A percentile compares a stretch with the other conserved stretches of the same genome.
Evolutionary conservation across 768 basidiomycete genomes (phyloP).

Genomic region (Tulasnella sp.): DNA sequence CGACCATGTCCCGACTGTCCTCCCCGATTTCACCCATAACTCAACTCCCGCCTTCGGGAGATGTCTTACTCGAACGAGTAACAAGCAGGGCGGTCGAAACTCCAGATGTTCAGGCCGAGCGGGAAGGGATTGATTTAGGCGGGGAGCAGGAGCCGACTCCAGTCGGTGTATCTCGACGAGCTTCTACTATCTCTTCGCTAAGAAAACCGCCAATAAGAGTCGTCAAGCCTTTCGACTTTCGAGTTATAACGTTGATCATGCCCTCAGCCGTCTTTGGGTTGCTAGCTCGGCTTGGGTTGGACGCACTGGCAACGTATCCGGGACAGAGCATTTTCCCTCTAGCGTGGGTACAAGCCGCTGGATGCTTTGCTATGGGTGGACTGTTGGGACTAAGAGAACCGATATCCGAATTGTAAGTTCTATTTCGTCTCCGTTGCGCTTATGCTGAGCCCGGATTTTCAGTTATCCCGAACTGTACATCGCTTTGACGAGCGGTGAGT

Average conservation of each 20-base stretch:
- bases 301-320: slow-evolving; percentile 61
- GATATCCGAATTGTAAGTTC: slow-evolving; percentile 60
- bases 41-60: background rate
- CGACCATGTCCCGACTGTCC: background rate
- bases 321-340: slow-evolving; percentile 70
- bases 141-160: background rate
- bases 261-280: slow-evolving; percentile 79
- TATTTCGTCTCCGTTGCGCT: background rate
- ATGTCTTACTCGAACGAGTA: background rate
- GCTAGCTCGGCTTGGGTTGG: slow-evolving; percentile 67
- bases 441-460: background rate
- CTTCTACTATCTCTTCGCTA: background rate
- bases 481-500: slow-evolving; percentile 70
- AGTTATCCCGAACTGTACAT: slow-evolving; percentile 87
- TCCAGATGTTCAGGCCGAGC: background rate
- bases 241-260: slow-evolving; percentile 59
- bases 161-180: background rate
- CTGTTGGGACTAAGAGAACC: slow-evolving; percentile 57
- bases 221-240: slow-evolving; percentile 41
- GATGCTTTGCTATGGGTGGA: slow-evolving; percentile 89
- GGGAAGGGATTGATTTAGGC: background rate
- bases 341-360: slow-evolving; percentile 74
- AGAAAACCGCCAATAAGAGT: background rate
- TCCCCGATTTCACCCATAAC: background rate
- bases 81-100: background rate